Percentiles rank a stretch among this genome's conserved stretches.
These are phyloP conservation scores for Knoxdaviesia capensis DNA, from an alignment of 2,329 filamentous ascomycete species.

Conservation along the genomic window DNA sequence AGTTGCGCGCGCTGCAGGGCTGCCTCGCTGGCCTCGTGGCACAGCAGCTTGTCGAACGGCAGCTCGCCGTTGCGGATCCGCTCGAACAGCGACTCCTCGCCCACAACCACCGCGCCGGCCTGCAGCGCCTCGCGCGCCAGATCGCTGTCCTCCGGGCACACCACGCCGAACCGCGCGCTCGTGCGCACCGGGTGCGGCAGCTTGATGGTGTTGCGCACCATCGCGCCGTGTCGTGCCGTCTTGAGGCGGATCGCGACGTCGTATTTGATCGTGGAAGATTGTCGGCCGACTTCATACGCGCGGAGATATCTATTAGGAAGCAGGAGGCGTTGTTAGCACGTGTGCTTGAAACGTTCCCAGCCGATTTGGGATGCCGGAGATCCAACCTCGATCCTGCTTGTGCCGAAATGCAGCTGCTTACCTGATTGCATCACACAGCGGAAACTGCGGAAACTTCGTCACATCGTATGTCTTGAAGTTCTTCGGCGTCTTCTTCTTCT, in stretches of 20 bases:
- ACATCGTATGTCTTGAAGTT: conserved; percentile 46
- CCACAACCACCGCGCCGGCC: conserved; percentile 65
- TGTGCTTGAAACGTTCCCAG: not conserved
- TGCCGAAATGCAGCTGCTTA: conserved; percentile 16
- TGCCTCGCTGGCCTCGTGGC: conserved; percentile 57
- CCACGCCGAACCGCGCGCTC: conserved; percentile 73
- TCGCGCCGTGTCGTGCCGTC: conserved; percentile 67
- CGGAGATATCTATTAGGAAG: conserved; percentile 30
- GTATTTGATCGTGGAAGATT: conserved; percentile 61
- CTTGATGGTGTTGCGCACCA: conserved; percentile 70
- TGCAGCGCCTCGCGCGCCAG: conserved; percentile 52
- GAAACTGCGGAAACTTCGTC: conserved; percentile 45
- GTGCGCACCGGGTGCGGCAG: conserved; percentile 82
- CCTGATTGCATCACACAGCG: conserved; percentile 87
- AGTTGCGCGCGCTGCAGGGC: conserved; percentile 67
- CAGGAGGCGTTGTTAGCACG: not conserved
- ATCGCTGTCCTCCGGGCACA: conserved; percentile 65
- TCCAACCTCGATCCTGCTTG: not conserved
- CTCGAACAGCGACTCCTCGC: conserved; percentile 72
- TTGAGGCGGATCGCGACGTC: conserved; percentile 70
- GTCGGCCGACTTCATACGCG: conserved; percentile 74
- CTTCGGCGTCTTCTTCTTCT: conserved; percentile 41
- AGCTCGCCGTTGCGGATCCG: conserved; percentile 54
- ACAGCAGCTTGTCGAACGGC: conserved; percentile 76
- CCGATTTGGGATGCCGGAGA: no score